A percentile compares a stretch with the other conserved stretches of the same genome.
phyloP scores from a whole-genome alignment of 164 flowering plant species.

The Stephania japonica region DNA sequence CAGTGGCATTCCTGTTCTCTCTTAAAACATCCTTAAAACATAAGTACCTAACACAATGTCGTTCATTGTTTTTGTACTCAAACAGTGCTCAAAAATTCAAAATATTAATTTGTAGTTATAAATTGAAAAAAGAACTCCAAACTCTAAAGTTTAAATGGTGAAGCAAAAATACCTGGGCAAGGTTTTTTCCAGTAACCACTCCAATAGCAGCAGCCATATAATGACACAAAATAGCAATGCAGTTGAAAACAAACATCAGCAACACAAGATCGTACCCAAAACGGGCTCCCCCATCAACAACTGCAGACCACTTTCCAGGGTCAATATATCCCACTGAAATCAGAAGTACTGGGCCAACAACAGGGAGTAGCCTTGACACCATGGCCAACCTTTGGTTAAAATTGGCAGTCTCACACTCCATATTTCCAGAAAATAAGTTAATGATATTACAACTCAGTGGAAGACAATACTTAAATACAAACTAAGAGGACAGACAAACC shows the following conservation, averaged over 20 bases:
- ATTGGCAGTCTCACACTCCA: slow-evolving; percentile 43
- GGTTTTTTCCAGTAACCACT: slow-evolving; percentile 74
- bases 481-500: slow-evolving; percentile 18
- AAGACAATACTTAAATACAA: slow-evolving; percentile 11
- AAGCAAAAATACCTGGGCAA: slow-evolving; percentile 63
- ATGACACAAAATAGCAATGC: slow-evolving; percentile 75
- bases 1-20: not conserved
- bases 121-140: not conserved
- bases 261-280: slow-evolving; percentile 68
- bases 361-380: slow-evolving; percentile 43
- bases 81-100: not conserved
- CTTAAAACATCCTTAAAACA: not conserved
- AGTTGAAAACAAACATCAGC: slow-evolving; percentile 50
- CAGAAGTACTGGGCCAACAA: slow-evolving; percentile 55
- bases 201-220: slow-evolving; percentile 72
- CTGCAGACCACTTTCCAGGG: slow-evolving; percentile 95
- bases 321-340: slow-evolving; percentile 79
- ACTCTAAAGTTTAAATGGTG: not conserved
- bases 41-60: not conserved
- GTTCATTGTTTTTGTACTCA: not conserved
- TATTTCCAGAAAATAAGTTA: slow-evolving; percentile 17
- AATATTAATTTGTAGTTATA: not conserved
- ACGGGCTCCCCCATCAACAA: slow-evolving; percentile 83
- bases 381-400: slow-evolving; percentile 24
- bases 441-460: slow-evolving; percentile 3